Evolutionary conservation across 805 yeast genomes (phyloP), one percentile per base, ranked within the genome.

Genomic region (Babjeviella inositovora): DNA sequence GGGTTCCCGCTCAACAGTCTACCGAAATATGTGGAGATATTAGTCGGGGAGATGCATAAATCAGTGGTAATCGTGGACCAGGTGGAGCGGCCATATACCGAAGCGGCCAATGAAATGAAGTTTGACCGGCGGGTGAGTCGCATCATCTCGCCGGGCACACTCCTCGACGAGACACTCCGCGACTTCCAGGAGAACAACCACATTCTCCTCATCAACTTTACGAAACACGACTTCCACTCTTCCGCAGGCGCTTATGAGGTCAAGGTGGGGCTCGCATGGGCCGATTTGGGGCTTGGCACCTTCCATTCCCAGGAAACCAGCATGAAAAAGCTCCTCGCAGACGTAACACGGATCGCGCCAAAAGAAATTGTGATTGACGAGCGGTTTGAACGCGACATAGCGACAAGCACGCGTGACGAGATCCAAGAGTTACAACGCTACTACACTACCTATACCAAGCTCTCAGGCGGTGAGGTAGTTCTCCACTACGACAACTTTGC

Each of bases 101-200:
- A 28, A 0, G 36, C 41, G 1, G 51, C 45, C 6, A 40, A 43
- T 25, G 57, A 51, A 49, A 15, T 43, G 41, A 18, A 51, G 5
- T 61, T 75, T 11, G 65, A 62, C 19, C 54, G 98, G 21, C 72
- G 79, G 16, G 69, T 90, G 0, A 62, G 81, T 5, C 53, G 96
- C 19, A 67, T 87, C 6, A 68, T 90, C 2, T 75, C 96, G 0
- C 95, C 96, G 0, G 98, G 98, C 1, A 87, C 97, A 0, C 59
- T 87, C 16, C 64, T 87, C 7, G 94, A 81, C 37, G 96, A 87
- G 35, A 70, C 76, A 1, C 72, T 87, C 30, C 51, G 87, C 37
- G 77, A 82, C 40, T 68, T 67, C 27, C 67, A 66, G 28, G 61
- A 65, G 22, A 77, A 77, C 34, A 81, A 84, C 37, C 82, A 58